Evolutionary conservation across 352 stramenopile genomes (phyloP).

Genomic region (Pythium coloratum): DNA sequence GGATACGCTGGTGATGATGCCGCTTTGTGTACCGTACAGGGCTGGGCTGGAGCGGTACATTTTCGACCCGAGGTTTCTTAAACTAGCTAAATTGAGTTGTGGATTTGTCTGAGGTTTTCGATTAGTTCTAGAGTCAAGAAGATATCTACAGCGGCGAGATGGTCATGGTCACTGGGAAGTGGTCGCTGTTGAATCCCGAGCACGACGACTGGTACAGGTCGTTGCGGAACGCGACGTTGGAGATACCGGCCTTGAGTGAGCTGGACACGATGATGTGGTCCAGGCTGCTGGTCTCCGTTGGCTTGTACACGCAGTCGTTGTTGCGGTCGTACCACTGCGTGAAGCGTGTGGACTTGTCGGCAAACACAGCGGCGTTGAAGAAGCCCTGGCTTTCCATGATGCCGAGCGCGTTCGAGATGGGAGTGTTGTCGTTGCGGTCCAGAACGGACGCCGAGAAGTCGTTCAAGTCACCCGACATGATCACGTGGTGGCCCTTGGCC

Average conservation of each 20-base stretch:
- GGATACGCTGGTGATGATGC: no score
- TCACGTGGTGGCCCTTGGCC: conserved; percentile 53
- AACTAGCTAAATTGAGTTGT: not conserved
- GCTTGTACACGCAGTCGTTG: conserved; percentile 57
- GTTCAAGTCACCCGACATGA: conserved; percentile 71
- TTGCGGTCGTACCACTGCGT: conserved; percentile 65
- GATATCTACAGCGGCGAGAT: conserved; percentile 15
- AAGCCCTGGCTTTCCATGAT: conserved; percentile 50
- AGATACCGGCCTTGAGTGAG: conserved; percentile 40
- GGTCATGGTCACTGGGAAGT: conserved; percentile 44
- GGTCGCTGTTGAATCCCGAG: conserved; percentile 58
- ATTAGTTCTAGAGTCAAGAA: not conserved
- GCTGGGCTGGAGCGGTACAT: no score
- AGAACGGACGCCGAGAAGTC: conserved; percentile 50
- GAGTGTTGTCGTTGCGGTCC: conserved; percentile 64
- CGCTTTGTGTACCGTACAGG: no score
- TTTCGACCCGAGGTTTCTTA: not conserved
- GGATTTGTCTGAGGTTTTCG: not conserved
- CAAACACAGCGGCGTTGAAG: conserved; percentile 44
- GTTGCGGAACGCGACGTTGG: conserved; percentile 51
- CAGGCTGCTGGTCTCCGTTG: conserved; percentile 49
- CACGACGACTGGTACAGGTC: conserved; percentile 52
- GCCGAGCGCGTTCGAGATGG: conserved; percentile 52
- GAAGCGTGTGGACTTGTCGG: conserved; percentile 43
- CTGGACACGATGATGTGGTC: conserved; percentile 67